phyloP scores from a whole-genome alignment of 1,284 basidiomycete genomes.

The Apiotrichum laibachii region DNA sequence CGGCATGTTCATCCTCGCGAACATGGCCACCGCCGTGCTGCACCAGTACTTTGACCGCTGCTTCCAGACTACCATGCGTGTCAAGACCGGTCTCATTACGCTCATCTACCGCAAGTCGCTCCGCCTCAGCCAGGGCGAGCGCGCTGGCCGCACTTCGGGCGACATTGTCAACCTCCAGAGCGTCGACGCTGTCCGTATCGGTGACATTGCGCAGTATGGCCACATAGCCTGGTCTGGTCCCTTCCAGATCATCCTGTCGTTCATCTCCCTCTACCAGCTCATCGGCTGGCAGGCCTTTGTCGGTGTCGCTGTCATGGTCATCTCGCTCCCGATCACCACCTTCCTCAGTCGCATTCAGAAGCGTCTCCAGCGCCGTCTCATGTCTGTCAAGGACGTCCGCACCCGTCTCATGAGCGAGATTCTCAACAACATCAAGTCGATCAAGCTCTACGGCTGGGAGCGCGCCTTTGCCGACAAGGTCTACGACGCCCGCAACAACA shows the following conservation, averaged over 20 bases:
- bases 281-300: conserved; percentile 90
- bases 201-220: conserved; percentile 79
- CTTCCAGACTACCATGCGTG: conserved; percentile 69
- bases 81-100: conserved; percentile 80
- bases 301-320: conserved; percentile 85
- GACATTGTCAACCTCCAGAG: conserved; percentile 94
- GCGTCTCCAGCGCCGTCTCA: conserved; percentile 76
- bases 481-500: conserved; percentile 73
- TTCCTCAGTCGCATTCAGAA: conserved; percentile 72
- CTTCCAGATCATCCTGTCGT: conserved; percentile 73
- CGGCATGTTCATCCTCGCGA: conserved; percentile 74
- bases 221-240: conserved; percentile 56
- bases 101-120: conserved; percentile 84
- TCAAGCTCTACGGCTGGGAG: conserved; percentile 66
- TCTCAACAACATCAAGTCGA: conserved; percentile 80
- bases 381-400: conserved; percentile 73
- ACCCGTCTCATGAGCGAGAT: conserved; percentile 60
- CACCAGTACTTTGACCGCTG: conserved; percentile 69
- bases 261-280: conserved; percentile 81
- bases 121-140: conserved; percentile 78
- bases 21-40: conserved; percentile 74
- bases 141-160: conserved; percentile 68
- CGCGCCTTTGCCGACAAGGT: conserved; percentile 72
- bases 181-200: conserved; percentile 73
- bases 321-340: conserved; percentile 74